A percentile compares a stretch with the other conserved stretches of the same genome.
Evolutionary conservation across 345 rosid genomes (phyloP).

Genomic region (Ceriops zippeliana): DNA sequence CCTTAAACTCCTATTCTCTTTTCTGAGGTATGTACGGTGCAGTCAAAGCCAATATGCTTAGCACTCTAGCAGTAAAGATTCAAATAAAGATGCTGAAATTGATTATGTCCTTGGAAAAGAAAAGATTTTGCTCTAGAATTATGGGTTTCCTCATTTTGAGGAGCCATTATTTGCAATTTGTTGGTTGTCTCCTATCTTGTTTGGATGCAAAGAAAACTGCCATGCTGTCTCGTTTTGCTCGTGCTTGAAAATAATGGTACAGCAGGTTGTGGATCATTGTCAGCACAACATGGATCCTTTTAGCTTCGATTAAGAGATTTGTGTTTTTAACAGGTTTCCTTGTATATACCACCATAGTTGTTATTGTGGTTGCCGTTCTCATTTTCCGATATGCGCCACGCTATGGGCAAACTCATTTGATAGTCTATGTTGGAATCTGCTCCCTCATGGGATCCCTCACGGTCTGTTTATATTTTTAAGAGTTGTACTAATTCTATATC

Average conservation of each 20-base stretch:
- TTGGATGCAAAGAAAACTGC: no score
- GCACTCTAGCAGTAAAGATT: background rate
- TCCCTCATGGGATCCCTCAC: constrained; percentile 92
- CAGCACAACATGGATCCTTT: background rate
- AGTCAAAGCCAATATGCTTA: background rate
- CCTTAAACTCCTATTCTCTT: background rate
- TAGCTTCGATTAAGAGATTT: background rate
- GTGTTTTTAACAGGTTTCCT: constrained; percentile 52
- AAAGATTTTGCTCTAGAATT: background rate
- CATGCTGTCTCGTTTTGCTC: no score
- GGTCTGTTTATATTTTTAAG: constrained; percentile 37
- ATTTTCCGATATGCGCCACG: constrained; percentile 62
- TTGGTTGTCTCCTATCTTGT: no score
- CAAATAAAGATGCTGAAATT: background rate
- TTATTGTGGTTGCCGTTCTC: constrained; percentile 49
- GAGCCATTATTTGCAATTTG: no score
- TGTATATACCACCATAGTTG: constrained; percentile 43
- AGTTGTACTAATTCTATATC: background rate
- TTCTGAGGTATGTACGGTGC: background rate
- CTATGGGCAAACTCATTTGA: constrained; percentile 69
- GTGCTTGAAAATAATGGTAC: no score
- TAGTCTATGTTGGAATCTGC: constrained; percentile 87
- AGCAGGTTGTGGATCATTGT: no score
- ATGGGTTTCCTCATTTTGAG: no score
- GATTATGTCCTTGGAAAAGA: background rate